phyloP scores from a whole-genome alignment of 2,329 filamentous ascomycete species.

The Botrytis squamosa region DNA sequence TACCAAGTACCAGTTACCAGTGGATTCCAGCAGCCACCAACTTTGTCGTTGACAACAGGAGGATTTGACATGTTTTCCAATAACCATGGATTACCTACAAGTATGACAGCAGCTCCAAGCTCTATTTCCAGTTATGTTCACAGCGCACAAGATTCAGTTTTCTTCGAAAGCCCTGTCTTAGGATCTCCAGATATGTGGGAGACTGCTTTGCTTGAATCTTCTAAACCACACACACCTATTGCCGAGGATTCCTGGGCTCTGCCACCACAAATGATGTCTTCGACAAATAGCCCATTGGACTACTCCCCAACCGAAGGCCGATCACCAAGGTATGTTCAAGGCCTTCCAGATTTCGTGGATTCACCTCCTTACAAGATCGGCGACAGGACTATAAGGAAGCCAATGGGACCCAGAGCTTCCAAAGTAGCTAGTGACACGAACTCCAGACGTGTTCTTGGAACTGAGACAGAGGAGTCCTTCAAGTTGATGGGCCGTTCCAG shows the following conservation, averaged over 20 bases:
- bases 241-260: constrained; percentile 31
- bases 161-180: constrained; percentile 29
- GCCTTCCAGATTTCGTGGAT: constrained; percentile 33
- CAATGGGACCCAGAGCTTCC: constrained; percentile 36
- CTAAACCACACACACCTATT: constrained; percentile 33
- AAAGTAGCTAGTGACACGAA: constrained; percentile 36
- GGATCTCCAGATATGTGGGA: constrained; percentile 35
- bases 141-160: constrained; percentile 27
- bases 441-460: constrained; percentile 28
- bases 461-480: constrained; percentile 36
- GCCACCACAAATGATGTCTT: constrained; percentile 30
- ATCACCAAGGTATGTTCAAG: constrained; percentile 39
- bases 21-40: constrained; percentile 25
- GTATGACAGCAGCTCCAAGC: constrained; percentile 25
- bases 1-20: constrained; percentile 33
- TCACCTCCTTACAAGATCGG: constrained; percentile 35
- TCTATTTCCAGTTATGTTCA: constrained; percentile 29
- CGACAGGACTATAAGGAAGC: constrained; percentile 35
- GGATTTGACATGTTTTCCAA: constrained; percentile 32
- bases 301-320: constrained; percentile 35
- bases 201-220: constrained; percentile 34
- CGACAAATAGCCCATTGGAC: constrained; percentile 34
- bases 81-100: constrained; percentile 25
- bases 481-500: constrained; percentile 36
- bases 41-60: constrained; percentile 29